Evolutionary conservation across 129 eudicot species (phyloP).

Genomic region (Artemisia tridentata): DNA sequence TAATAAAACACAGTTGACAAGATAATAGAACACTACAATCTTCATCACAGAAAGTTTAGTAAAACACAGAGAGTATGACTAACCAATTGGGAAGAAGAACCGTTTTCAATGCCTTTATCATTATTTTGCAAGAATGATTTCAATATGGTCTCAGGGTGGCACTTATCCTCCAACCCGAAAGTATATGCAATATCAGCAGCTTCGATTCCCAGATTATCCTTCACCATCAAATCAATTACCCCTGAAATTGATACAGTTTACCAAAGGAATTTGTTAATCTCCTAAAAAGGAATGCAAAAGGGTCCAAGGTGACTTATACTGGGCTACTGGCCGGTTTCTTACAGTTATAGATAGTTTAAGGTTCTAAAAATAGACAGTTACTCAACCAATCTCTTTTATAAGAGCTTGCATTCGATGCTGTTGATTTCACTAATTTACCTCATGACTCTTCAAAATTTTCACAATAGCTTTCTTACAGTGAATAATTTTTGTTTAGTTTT

Average conservation of each 20-base stretch:
- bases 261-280: conserved; percentile 5
- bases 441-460: background rate
- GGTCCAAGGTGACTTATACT: background rate
- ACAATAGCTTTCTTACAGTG: too few species aligned
- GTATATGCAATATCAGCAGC: conserved; percentile 65
- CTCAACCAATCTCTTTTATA: background rate
- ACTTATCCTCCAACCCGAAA: conserved; percentile 53
- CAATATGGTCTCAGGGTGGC: conserved; percentile 45
- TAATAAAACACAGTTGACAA: background rate
- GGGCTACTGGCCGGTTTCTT: background rate
- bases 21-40: conserved; percentile 5
- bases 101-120: conserved; percentile 27
- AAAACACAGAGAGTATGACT: background rate
- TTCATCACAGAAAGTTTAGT: background rate
- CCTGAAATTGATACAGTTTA: conserved; percentile 41
- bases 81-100: conserved; percentile 36
- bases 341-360: conserved; percentile 9
- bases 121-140: conserved; percentile 41
- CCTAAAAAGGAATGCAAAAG: background rate
- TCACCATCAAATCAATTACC: conserved; percentile 51
- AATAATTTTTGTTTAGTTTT: too few species aligned
- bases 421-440: too few species aligned
- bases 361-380: background rate
- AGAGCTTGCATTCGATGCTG: too few species aligned
- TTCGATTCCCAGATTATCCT: conserved; percentile 50